These are phyloP conservation scores for Ophiocordyceps robertsii DNA, from an alignment of 2,329 filamentous ascomycete genomes.

Conservation along the genomic window DNA sequence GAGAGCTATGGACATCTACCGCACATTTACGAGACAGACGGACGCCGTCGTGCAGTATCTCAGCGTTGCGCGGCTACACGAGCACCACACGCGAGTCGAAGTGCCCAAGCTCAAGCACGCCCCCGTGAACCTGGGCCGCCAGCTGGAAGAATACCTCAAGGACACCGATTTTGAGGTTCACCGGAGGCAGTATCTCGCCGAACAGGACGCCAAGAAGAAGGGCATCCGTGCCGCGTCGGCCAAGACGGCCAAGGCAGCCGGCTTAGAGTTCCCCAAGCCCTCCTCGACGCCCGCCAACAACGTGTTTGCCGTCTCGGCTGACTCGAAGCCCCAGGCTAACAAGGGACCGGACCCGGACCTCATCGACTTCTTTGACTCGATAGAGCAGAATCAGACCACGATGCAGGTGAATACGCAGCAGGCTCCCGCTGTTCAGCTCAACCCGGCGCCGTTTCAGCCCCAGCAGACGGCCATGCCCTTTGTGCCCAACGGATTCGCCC, in stretches of 20 bases:
- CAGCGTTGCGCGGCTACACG: constrained; percentile 73
- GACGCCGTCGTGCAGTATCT: constrained; percentile 87
- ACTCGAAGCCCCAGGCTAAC: constrained; percentile 31
- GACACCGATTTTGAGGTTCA: constrained; percentile 94
- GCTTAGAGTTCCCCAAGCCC: constrained; percentile 21
- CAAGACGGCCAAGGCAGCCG: constrained; percentile 20
- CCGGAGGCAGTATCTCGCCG: constrained; percentile 78
- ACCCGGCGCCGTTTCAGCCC: constrained; percentile 21
- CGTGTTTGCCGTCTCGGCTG: constrained; percentile 23
- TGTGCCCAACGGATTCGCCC: constrained; percentile 9
- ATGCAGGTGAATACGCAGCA: constrained; percentile 35
- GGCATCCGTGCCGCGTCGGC: constrained; percentile 20
- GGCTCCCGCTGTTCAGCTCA: constrained; percentile 16
- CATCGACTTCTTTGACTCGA: constrained; percentile 91
- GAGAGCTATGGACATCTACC: constrained; percentile 81
- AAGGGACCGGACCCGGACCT: constrained; percentile 64
- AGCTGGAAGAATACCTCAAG: constrained; percentile 86
- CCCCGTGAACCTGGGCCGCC: constrained; percentile 76
- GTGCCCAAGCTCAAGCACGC: constrained; percentile 97
- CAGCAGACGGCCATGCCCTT: constrained; percentile 22
- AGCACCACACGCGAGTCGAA: constrained; percentile 82
- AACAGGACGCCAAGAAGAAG: constrained; percentile 60
- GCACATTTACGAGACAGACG: constrained; percentile 81
- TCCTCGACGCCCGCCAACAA: constrained; percentile 25
- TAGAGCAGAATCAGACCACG: constrained; percentile 74